Conservation (phyloP, 495 filamentous ascomycete genomes). For the Penicillium goetzii region DNA sequence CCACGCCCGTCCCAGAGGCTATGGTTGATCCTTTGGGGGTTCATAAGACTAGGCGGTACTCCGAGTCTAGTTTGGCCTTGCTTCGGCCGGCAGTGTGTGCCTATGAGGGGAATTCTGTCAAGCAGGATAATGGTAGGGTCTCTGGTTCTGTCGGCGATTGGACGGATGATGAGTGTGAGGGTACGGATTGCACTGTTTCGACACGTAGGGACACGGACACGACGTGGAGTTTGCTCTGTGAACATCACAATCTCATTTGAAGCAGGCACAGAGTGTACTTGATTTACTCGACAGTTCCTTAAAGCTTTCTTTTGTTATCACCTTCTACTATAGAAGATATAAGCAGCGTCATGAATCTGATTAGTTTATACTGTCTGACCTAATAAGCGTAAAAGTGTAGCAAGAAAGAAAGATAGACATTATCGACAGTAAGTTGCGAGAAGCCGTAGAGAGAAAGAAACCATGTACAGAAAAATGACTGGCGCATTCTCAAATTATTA, state of each 20-base stretch:
- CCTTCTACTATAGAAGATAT: neutral
- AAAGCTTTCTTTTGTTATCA: neutral
- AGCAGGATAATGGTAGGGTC: neutral
- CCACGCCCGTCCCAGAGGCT: constrained; percentile 6
- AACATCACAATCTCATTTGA: constrained; percentile 23
- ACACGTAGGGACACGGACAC: neutral
- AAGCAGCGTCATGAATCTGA: neutral
- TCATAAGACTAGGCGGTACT: neutral
- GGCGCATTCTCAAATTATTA: constrained; percentile 33
- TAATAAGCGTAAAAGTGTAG: neutral
- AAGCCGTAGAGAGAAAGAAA: constrained; percentile 21
- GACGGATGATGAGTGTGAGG: constrained; percentile 18
- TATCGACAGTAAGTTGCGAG: constrained; percentile 33
- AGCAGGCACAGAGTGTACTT: neutral
- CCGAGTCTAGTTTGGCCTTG: neutral
- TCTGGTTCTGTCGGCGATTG: constrained; percentile 17
- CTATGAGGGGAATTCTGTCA: too few species aligned
- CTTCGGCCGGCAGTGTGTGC: neutral
- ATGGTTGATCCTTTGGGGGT: constrained; percentile 5
- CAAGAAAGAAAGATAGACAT: constrained; percentile 31
- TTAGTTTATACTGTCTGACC: neutral
- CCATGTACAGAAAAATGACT: constrained; percentile 34
- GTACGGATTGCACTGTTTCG: neutral
- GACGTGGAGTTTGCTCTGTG: constrained; percentile 21
- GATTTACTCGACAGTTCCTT: neutral